Evolutionary conservation across 371 early-diverging fungal species (phyloP), one percentile per base, ranked within the genome.

Genomic region (Mucor racemosus): DNA sequence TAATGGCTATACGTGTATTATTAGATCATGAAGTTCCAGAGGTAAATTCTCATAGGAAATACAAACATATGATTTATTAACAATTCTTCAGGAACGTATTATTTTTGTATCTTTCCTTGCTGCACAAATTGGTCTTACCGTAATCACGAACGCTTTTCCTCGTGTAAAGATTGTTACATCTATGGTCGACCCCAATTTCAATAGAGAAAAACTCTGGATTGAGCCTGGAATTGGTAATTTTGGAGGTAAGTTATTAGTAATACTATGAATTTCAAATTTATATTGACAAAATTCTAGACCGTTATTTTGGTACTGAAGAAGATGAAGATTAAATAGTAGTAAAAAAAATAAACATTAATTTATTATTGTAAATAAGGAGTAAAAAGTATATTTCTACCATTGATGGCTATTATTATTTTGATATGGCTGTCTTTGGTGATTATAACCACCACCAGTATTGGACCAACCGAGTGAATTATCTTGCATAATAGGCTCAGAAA

Each of bases 1-100:
- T 95, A 74, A 96, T 96, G 96, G 96, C 97, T 7, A 90, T 97
- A 38, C 90, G 95, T 31, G 94, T 96, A 26, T 75, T 96, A 62
- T 70, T 93, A 11, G 97, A 96, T 75, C 94, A 97, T 67, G 88
- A 90, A 60, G 94, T 95, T 4, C 89, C 89, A 0, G 92, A 94
- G 67, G 65, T 65, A 64, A 10, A 14, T 42, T 41, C 0, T 5
- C 2, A 8, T n/a, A 1, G 39, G 2, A 17, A 11, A 42, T 48
- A 50, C 55, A 33, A 14, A 21, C 1, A 15, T 41, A 42, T n/a
- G 31, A 44, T 35, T 33, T 39, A 68, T n/a, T 40, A 5, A 13
- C 17, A 66, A 72, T 62, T 15, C 38, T 38, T 7, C 61, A 82
- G 84, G 89, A 93, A 36, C 77, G 84, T 64, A 95, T 97, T 62